Base-by-base conservation (phyloP, 306 rosid species). In the Lathyrus tuberosus region DNA sequence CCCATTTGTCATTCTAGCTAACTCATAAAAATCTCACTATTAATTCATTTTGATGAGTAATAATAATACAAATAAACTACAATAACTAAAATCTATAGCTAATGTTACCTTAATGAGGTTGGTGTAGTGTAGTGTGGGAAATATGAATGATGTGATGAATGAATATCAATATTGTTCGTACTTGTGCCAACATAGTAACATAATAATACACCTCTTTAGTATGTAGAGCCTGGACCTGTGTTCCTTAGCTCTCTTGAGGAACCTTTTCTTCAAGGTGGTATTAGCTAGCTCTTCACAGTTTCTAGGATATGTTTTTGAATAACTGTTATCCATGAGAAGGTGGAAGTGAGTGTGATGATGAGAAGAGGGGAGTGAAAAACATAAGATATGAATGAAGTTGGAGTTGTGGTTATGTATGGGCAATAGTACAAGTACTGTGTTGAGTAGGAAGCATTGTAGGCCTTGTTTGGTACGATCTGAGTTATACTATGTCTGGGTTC, bases 151-250 rank as follows among this genome's bases (percentile, higher is more conserved):
- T 20, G 22, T 20, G 74, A 56, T 9, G 35, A 62, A 24, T 24
- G 11, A 40, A 62, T 43, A 61, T 17, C 12, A 47, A 40, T 73
- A 48, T n/a, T 82, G 82, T 6, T 82, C 83, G 82, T 85, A 75
- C 80, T 85, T 78, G 37, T 80, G 90, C 87, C 85, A 85, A 70
- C 87, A 85, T 3, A 85, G 67, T 67, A 85, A 75, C 82, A 85
- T 77, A 35, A 77, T 53, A 65, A 85, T 78, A 76, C 87, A 85
- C 80, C 85, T 85, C 80, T 84, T 80, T 58, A 85, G 54, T 60
- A 86, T 80, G 78, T 75, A 83, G 69, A 83, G 80, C 70, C 84
- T 81, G n/a, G 87, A 86, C 77, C 77, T 70, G 9, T 78, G 78
- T 26, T 86, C 90, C 75, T 78, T 86, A 28, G 77, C 84, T 33